Base-by-base conservation (phyloP, 768 basidiomycete genomes). In the Termitomyces sp. region DNA sequence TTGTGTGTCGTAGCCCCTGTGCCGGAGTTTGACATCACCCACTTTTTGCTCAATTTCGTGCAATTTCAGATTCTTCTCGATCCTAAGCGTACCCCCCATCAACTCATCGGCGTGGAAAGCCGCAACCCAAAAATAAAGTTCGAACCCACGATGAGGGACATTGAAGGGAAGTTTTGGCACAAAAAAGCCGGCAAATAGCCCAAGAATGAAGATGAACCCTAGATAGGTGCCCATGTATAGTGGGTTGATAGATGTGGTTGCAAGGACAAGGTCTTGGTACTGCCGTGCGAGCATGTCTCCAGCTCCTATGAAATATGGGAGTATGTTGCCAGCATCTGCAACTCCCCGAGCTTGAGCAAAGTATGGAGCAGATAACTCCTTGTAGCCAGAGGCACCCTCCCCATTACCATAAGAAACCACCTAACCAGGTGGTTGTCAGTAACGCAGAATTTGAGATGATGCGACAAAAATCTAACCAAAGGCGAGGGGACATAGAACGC, bases 261-360 rank as follows among this genome's bases (percentile, higher is more conserved):
- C 61, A 7, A 70, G 43, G 0, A 69, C 59, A 9, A 50, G 40
- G 55, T 77, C 74, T 3, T 60, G 50, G 47, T 72, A 78, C 7
- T 58, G 60, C n/a, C 71, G 67, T 13, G 74, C 74, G 16, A 76
- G 62, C 13, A 65, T 60, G 13, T 65, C 58, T 1, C 69, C 72
- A 6, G 72, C 67, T 7, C 77, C 77, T 5, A 63, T 66, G 18
- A 79, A 69, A 60, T 77, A 77, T 1, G 76, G 73, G 2, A 78
- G 68, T 15, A 76, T 61, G 54, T 74, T 73, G 41, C 63, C 66
- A 0, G 76, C 73, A 50, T 76, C 76, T 2, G 73, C 68, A n/a
- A 69, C 45, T 7, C 66, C 74, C 0, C 71, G 70, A 22, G 69
- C 65, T 45, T 67, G 61, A 1, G 67, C 70, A 46, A 75, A 75